Percentiles rank a stretch among this genome's conserved stretches.
Evolutionary conservation across 1,139 yeast genomes (phyloP).

Genomic region (Hyphopichia khmerensis): DNA sequence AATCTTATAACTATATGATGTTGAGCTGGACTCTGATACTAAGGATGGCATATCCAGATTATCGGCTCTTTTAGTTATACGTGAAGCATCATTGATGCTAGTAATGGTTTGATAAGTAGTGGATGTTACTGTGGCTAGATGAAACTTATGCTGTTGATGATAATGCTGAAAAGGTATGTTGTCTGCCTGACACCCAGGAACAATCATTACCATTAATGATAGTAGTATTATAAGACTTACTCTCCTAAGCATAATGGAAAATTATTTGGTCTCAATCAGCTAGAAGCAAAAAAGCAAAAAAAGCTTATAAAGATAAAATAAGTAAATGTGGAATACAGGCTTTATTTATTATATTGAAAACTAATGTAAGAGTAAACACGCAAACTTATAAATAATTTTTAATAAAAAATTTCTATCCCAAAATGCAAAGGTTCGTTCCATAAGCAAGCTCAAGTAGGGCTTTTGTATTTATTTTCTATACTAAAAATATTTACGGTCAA

Average conservation of each 20-base stretch:
- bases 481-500: background rate
- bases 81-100: background rate
- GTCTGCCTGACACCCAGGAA: background rate
- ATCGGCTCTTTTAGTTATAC: background rate
- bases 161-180: background rate
- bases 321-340: background rate
- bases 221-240: background rate
- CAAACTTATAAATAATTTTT: background rate
- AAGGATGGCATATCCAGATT: background rate
- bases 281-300: background rate
- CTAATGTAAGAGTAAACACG: background rate
- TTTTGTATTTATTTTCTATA: background rate
- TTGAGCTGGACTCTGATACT: constrained; percentile 1
- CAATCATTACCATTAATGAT: background rate
- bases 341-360: background rate
- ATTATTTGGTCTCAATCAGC: background rate
- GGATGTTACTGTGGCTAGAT: background rate
- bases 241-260: background rate
- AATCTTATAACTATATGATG: constrained; percentile 16
- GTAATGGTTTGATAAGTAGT: background rate
- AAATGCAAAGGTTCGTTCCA: background rate
- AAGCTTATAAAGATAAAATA: background rate
- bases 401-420: background rate
- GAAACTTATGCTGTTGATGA: background rate
- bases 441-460: background rate